Evolutionary conservation across 805 yeast species (phyloP).

Genomic region (Hanseniaspora pseudoguilliermondii): DNA sequence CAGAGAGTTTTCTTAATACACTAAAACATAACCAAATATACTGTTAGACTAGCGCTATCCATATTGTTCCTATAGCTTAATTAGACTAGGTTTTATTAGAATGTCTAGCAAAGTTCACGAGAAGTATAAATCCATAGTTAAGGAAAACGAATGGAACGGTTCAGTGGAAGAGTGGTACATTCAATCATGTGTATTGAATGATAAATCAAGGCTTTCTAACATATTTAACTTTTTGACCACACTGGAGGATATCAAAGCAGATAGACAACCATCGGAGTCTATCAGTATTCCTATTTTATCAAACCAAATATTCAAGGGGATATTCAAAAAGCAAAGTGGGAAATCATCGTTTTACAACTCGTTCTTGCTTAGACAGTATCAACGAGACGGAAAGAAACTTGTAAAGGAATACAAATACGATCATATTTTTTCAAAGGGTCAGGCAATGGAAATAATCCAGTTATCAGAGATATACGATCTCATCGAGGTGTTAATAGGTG

Average conservation of each 20-base stretch:
- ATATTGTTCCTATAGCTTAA: no score
- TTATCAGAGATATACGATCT: background rate
- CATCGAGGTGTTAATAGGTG: background rate
- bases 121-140: background rate
- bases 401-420: constrained; percentile 1
- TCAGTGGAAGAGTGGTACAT: background rate
- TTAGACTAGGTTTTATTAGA: no score
- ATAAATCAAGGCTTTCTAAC: background rate
- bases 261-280: background rate
- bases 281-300: constrained; percentile 7
- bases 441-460: background rate
- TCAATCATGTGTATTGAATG: background rate
- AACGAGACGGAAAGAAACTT: background rate
- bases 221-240: background rate
- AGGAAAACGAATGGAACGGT: no score
- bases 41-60: no score
- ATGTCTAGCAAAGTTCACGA: background rate
- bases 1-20: no score
- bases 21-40: no score
- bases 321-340: background rate
- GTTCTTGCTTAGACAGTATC: background rate
- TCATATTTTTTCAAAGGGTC: background rate
- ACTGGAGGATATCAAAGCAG: background rate
- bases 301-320: constrained; percentile 6
- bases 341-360: background rate